Conservation (phyloP, 805 yeast genomes). For the Candida sonorensis region DNA sequence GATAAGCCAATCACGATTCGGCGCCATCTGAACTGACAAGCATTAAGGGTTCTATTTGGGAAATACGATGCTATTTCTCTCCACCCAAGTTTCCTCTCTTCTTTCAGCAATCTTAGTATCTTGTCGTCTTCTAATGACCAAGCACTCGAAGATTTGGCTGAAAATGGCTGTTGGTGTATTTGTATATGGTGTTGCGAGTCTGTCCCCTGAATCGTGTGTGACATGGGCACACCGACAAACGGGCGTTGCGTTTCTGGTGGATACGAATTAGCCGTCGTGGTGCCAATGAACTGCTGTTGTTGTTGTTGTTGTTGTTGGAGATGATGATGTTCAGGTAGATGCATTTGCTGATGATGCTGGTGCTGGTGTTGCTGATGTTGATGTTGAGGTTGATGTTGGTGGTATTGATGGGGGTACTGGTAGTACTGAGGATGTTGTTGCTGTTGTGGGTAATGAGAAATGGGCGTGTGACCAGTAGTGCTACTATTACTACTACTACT, state of each 20-base stretch:
- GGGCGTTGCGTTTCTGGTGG: no score
- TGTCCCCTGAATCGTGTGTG: no score
- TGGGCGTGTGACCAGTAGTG: conserved; percentile 5
- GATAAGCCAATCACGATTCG: conserved; percentile 40
- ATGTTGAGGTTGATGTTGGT: conserved; percentile 3
- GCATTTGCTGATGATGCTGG: conserved; percentile 1
- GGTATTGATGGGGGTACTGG: background rate
- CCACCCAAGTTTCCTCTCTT: conserved; percentile 82
- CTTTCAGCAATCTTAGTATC: conserved; percentile 67
- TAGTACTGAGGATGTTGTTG: background rate
- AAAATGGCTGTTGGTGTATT: conserved; percentile 2
- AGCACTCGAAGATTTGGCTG: conserved; percentile 32
- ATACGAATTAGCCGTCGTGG: background rate
- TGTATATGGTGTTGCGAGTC: background rate
- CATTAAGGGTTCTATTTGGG: conserved; percentile 77
- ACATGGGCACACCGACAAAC: no score
- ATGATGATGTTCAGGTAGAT: background rate
- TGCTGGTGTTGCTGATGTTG: conserved; percentile 4
- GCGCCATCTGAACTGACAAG: conserved; percentile 88
- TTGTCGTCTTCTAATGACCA: conserved; percentile 80
- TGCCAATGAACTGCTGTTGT: background rate
- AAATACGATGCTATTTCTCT: conserved; percentile 78
- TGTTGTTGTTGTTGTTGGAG: conserved; percentile 1
- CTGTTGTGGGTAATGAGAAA: conserved; percentile 3
- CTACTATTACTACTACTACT: conserved; percentile 2